A percentile compares a stretch with the other conserved stretches of the same genome.
Conservation (phyloP, 73 alveolate genomes). For the Stentor coeruleus region DNA sequence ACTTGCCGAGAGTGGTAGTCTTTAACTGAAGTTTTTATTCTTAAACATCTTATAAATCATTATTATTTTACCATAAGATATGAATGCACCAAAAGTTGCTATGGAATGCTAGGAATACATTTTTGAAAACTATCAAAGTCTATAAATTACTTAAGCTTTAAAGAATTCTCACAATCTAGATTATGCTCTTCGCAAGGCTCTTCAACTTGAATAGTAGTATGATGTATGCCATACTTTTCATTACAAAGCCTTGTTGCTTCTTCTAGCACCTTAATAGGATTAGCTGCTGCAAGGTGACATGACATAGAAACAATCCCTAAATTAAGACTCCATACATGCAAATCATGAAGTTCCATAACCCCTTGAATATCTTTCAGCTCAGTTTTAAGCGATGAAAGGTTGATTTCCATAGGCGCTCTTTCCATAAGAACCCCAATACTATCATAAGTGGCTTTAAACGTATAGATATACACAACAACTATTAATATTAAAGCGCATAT, state of each 20-base stretch:
- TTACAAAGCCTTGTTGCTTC: conserved; percentile 73
- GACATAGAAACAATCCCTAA: conserved; percentile 73
- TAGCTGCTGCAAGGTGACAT: conserved; percentile 50
- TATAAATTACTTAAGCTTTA: neutral
- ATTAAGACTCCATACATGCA: conserved; percentile 90
- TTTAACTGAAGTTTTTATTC: too few species aligned
- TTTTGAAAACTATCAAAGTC: conserved; percentile 35
- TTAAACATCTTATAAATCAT: too few species aligned
- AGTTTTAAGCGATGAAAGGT: neutral
- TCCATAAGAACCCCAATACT: neutral
- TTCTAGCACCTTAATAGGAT: conserved; percentile 46
- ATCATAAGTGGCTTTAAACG: neutral
- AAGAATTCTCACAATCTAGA: neutral
- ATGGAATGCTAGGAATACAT: too few species aligned
- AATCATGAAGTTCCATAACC: conserved; percentile 83
- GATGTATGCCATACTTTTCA: conserved; percentile 54
- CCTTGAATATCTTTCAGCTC: conserved; percentile 9
- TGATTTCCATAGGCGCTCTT: neutral
- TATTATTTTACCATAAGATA: too few species aligned
- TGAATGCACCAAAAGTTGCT: too few species aligned
- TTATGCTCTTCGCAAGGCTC: conserved; percentile 17
- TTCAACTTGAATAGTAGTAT: conserved; percentile 78
- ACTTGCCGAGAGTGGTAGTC: conserved; percentile 11
- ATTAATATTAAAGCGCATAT: neutral
- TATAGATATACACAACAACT: neutral